Conservation (phyloP, 1,284 basidiomycete genomes). For the Sparassis latifolia region DNA sequence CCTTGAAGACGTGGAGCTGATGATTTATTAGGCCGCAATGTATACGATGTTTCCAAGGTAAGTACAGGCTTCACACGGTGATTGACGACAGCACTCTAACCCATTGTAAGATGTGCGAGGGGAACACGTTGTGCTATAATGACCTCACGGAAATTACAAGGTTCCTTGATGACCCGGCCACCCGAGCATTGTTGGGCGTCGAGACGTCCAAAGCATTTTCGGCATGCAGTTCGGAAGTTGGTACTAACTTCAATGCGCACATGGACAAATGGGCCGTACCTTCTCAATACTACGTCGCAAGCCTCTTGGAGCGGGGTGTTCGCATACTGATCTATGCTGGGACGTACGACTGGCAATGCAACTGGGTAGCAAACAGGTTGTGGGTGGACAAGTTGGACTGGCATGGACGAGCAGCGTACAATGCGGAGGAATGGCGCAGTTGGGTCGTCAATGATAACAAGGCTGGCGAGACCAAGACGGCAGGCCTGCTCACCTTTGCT, state of each 20-base stretch:
- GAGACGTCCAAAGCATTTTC: slow-evolving; percentile 48
- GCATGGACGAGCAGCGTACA: slow-evolving; percentile 52
- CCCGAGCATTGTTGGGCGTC: slow-evolving; percentile 54
- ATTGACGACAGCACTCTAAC: not conserved
- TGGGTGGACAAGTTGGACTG: slow-evolving; percentile 76
- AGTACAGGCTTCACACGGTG: not conserved
- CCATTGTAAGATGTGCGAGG: slow-evolving; percentile 39
- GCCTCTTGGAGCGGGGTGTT: slow-evolving; percentile 68
- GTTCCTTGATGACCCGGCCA: slow-evolving; percentile 52
- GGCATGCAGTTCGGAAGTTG: slow-evolving; percentile 50
- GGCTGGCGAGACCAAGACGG: slow-evolving; percentile 60
- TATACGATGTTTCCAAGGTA: slow-evolving; percentile 71
- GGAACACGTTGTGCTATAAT: slow-evolving; percentile 47
- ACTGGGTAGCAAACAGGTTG: slow-evolving; percentile 68
- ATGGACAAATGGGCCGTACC: slow-evolving; percentile 56
- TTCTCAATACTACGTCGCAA: slow-evolving; percentile 61
- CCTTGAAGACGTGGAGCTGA: not conserved
- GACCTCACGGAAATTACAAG: slow-evolving; percentile 43
- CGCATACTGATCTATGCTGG: slow-evolving; percentile 72
- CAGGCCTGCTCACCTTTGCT: slow-evolving; percentile 59
- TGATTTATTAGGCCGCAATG: slow-evolving; percentile 41
- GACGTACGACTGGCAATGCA: slow-evolving; percentile 78
- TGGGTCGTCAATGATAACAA: slow-evolving; percentile 52
- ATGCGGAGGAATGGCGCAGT: slow-evolving; percentile 41
- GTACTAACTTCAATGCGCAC: slow-evolving; percentile 38